Evolutionary conservation across 2,329 filamentous ascomycete species (phyloP).

Genomic region (Penicillium sp.): DNA sequence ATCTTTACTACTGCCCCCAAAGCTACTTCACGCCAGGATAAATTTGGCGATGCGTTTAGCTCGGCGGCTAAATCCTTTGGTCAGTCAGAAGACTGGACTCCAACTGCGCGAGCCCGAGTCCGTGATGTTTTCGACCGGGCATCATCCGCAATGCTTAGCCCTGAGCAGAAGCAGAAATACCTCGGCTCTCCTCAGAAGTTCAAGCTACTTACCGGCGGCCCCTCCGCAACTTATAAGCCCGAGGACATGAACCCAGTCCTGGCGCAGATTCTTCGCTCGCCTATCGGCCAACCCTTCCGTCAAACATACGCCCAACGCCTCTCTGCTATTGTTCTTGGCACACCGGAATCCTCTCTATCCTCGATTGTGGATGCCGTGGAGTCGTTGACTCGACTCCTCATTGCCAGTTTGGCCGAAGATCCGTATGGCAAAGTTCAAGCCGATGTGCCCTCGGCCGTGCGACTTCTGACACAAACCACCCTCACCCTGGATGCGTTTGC

Average conservation of each 20-base stretch:
- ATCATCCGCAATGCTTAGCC: constrained; percentile 40
- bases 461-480: constrained; percentile 68
- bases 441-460: constrained; percentile 72
- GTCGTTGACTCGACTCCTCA: constrained; percentile 65
- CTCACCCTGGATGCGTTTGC: constrained; percentile 68
- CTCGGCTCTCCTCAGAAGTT: constrained; percentile 39
- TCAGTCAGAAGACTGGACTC: constrained; percentile 45
- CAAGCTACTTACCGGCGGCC: constrained; percentile 34
- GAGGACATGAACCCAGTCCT: constrained; percentile 51
- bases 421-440: constrained; percentile 80
- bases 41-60: constrained; percentile 43
- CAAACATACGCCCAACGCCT: constrained; percentile 66
- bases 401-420: constrained; percentile 76
- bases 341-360: constrained; percentile 67
- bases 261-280: constrained; percentile 49
- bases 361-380: constrained; percentile 70
- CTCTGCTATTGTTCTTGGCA: constrained; percentile 67
- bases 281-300: constrained; percentile 66
- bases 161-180: constrained; percentile 40
- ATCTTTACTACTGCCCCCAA: constrained; percentile 46
- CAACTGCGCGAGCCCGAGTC: constrained; percentile 37
- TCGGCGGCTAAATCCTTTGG: constrained; percentile 49
- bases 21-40: constrained; percentile 36
- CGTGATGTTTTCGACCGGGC: constrained; percentile 41
- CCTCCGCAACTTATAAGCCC: constrained; percentile 42